A percentile compares a stretch with the other conserved stretches of the same genome.
Evolutionary conservation across 768 basidiomycete species (phyloP).

Genomic region (Trametes punicea): DNA sequence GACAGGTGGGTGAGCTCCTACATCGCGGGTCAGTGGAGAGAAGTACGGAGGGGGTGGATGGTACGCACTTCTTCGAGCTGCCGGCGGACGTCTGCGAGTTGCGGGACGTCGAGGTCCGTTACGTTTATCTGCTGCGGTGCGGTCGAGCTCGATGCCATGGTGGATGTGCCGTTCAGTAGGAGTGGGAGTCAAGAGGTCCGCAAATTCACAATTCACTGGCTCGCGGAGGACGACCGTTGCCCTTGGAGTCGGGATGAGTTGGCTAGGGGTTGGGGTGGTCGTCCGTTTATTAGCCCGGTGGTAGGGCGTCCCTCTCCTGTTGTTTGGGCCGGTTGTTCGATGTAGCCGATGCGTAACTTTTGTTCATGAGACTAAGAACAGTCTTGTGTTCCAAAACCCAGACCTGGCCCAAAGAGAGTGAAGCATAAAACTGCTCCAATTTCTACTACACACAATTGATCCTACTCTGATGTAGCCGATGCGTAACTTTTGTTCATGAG

Average conservation of each 20-base stretch:
- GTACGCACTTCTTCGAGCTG: constrained; percentile 84
- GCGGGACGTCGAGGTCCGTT: constrained; percentile 77
- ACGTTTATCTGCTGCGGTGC: constrained; percentile 71
- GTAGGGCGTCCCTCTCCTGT: constrained; percentile 18
- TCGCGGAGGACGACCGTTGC: background rate
- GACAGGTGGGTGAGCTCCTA: constrained; percentile 93
- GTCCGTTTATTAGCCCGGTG: constrained; percentile 20
- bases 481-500: too few species aligned
- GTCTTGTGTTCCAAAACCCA: constrained; percentile 1
- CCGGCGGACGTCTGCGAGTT: constrained; percentile 84
- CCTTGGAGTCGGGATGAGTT: too few species aligned
- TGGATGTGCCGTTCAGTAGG: constrained; percentile 5
- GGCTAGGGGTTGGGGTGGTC: too few species aligned
- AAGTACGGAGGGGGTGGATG: background rate
- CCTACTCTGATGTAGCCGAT: too few species aligned
- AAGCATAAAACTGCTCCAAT: too few species aligned
- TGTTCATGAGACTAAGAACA: background rate
- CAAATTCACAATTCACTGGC: too few species aligned
- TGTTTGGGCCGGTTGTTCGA: constrained; percentile 19
- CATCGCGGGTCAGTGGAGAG: background rate
- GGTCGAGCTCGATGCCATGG: constrained; percentile 35
- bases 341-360: constrained; percentile 15
- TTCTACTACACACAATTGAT: background rate
- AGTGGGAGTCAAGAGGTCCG: background rate
- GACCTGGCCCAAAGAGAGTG: too few species aligned